phyloP scores from a whole-genome alignment of 768 basidiomycete genomes.

The Lactifluus echinatus region DNA sequence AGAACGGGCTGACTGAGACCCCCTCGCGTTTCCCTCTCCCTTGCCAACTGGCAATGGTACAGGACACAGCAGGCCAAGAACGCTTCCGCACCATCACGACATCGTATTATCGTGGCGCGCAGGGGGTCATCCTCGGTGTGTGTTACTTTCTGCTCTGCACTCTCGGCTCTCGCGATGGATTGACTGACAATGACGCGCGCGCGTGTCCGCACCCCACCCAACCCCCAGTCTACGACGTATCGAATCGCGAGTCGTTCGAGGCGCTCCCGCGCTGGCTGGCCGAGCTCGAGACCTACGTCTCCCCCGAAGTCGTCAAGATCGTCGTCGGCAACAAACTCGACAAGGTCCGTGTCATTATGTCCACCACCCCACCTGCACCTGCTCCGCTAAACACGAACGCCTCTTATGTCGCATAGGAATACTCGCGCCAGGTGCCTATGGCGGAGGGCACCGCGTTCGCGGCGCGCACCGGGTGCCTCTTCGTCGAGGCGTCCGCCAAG shows the following conservation, averaged over 20 bases:
- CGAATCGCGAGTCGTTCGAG: conserved; percentile 87
- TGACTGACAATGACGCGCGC: background rate
- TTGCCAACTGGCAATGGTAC: background rate
- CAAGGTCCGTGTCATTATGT: conserved; percentile 41
- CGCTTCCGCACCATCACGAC: conserved; percentile 93
- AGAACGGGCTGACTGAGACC: background rate
- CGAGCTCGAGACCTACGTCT: conserved; percentile 91
- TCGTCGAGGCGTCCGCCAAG: conserved; percentile 92
- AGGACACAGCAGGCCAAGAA: conserved; percentile 97
- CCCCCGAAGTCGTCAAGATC: conserved; percentile 80
- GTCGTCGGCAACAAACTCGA: conserved; percentile 94
- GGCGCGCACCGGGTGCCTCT: conserved; percentile 68
- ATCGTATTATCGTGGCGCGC: conserved; percentile 87
- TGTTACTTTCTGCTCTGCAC: background rate
- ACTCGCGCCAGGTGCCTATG: conserved; percentile 77
- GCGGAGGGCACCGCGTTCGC: conserved; percentile 78
- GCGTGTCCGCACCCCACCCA: background rate
- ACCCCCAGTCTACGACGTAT: conserved; percentile 81
- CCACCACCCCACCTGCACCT: background rate
- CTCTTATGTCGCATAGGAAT: conserved; percentile 46
- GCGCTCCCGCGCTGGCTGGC: conserved; percentile 89
- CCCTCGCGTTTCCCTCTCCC: no score
- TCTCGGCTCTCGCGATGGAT: no score
- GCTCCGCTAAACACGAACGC: background rate
- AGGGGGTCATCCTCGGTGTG: conserved; percentile 70